Evolutionary conservation across 441 rosid species (phyloP), one percentile per base, ranked within the genome.

Genomic region (Euphorbia schlechtendalii): DNA sequence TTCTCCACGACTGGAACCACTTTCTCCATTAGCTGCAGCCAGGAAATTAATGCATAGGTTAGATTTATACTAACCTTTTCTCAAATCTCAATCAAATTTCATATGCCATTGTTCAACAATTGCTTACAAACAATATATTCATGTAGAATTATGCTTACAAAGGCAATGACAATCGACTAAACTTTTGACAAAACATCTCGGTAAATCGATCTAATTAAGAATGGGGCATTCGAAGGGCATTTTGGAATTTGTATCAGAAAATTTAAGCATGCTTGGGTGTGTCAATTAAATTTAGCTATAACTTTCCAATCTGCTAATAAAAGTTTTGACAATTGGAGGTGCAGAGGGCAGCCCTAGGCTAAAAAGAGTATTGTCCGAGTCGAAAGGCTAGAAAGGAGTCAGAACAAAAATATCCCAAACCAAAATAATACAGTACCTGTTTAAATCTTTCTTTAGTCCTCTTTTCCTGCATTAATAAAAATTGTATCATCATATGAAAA

Each of bases 11-110:
- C 71, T 3, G 90, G 89, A 54, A 86, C 62, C 59, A 83, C 83
- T 66, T 79, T 84, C 73, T 84, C 93, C 92, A 81, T 79, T 49
- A 86, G 79, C 92, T 86, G 85, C 68, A 75, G 54, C 7, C 59
- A 41, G 15, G 9, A 32, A 49, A 64, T 38, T 25, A 62, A 65
- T 13, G 34, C 0, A 18, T 17, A n/a, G n/a, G n/a, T 1, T 4
- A 14, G 30, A 9, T 36, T 20, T 59, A 15, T 57, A 8, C 17
- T 21, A 22, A 17, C 28, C 24, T 51, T n/a, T 21, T 43, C 51
- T 25, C 68, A 17, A 52, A 22, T 27, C 27, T 48, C 21, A 21
- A 14, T 64, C 20, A 68, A 27, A 6, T 52, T 60, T 3, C 43
- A n/a, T n/a, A n/a, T n/a, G n/a, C n/a, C n/a, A n/a, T n/a, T n/a